phyloP scores from a whole-genome alignment of 106 monocot genomes.

The Dendrobium officinale region DNA sequence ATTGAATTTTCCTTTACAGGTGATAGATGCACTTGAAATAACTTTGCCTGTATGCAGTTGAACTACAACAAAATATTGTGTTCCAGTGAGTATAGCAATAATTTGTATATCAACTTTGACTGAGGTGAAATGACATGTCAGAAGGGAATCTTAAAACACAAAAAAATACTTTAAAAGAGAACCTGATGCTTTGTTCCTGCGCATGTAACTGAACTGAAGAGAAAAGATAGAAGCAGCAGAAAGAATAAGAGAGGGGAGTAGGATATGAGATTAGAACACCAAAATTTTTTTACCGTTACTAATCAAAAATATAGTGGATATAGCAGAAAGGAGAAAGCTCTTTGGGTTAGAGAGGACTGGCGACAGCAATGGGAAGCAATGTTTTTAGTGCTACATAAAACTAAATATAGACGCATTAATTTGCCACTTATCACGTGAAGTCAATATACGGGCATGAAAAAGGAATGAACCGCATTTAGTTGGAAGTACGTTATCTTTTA shows the following conservation, averaged over 20 bases:
- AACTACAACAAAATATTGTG: conserved; percentile 6
- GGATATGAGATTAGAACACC: background rate
- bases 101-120: background rate
- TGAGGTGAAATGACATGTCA: background rate
- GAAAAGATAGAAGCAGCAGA: background rate
- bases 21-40: conserved; percentile 53
- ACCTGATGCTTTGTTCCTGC: background rate
- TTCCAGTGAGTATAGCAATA: background rate
- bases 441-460: background rate
- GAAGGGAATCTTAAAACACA: background rate
- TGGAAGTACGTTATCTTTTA: background rate
- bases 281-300: background rate
- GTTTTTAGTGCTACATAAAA: background rate
- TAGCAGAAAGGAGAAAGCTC: background rate
- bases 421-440: background rate
- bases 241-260: background rate
- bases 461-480: background rate
- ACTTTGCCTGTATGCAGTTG: conserved; percentile 80
- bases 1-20: conserved; percentile 48
- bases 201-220: background rate
- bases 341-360: background rate
- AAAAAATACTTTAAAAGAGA: background rate
- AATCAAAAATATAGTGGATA: background rate
- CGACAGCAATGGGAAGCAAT: background rate
- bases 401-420: background rate